Conservation (phyloP, 768 basidiomycete genomes). For the Psilocybe cubensis region DNA sequence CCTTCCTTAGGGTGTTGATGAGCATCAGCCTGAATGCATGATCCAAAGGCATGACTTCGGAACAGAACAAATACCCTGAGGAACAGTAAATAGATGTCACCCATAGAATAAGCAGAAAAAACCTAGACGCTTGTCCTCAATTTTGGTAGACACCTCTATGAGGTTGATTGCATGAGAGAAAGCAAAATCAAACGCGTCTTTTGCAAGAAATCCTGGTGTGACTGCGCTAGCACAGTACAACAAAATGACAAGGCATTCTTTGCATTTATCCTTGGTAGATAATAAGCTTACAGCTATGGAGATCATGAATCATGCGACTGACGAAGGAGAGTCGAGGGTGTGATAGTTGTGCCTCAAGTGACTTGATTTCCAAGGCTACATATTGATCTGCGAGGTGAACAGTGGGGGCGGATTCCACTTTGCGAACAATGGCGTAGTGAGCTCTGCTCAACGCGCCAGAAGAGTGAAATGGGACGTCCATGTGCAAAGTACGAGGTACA, state of each 20-base stretch:
- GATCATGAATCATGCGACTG: conserved; percentile 31
- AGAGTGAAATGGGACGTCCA: conserved; percentile 78
- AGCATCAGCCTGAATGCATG: conserved; percentile 83
- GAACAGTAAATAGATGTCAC: conserved; percentile 2
- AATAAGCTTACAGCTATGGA: conserved; percentile 16
- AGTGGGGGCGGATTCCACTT: conserved; percentile 65
- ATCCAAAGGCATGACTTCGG: conserved; percentile 66
- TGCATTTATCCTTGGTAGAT: conserved; percentile 57
- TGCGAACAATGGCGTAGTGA: conserved; percentile 77
- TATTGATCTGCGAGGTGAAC: conserved; percentile 62
- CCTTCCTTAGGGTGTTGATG: conserved; percentile 86
- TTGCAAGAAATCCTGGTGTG: conserved; percentile 42
- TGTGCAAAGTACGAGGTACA: conserved; percentile 24
- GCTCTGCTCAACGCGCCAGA: conserved; percentile 79
- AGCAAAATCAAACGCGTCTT: conserved; percentile 66
- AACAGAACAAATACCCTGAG: conserved; percentile 79
- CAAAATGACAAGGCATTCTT: conserved; percentile 68
- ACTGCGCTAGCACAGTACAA: conserved; percentile 68
- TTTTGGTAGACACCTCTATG: conserved; percentile 65
- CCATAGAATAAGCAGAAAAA: conserved; percentile 6
- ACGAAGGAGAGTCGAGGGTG: conserved; percentile 57
- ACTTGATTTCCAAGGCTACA: conserved; percentile 60
- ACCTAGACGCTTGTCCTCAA: conserved; percentile 75
- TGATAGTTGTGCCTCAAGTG: conserved; percentile 55
- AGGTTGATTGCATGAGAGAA: conserved; percentile 77